These are phyloP conservation scores for Sporothrix pseudoabietina DNA, from an alignment of 2,329 filamentous ascomycete genomes.

Conservation along the genomic window DNA sequence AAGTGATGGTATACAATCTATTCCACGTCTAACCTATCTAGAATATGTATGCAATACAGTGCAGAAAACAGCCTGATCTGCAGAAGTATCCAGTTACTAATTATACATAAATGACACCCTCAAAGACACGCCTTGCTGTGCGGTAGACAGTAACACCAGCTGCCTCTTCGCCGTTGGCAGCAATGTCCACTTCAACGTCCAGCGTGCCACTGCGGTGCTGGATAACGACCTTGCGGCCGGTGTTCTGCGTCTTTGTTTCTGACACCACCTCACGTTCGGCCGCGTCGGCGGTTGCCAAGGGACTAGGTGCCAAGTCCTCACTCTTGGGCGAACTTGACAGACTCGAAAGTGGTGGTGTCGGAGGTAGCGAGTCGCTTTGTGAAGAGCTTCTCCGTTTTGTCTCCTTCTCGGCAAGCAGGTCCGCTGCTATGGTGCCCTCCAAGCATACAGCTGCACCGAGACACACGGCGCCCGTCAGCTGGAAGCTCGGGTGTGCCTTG, in stretches of 20 bases:
- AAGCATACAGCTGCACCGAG: constrained; percentile 50
- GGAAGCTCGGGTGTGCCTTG: constrained; percentile 54
- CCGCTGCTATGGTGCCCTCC: constrained; percentile 44
- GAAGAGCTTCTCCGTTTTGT: background rate
- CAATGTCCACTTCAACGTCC: constrained; percentile 36
- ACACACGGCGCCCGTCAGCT: constrained; percentile 55
- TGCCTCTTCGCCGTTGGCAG: constrained; percentile 34
- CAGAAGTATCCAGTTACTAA: background rate
- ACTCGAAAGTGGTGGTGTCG: constrained; percentile 5
- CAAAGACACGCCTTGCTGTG: constrained; percentile 42
- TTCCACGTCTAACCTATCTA: background rate
- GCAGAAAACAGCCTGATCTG: background rate
- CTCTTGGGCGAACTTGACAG: constrained; percentile 15
- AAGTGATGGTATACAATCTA: background rate
- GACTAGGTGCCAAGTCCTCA: background rate
- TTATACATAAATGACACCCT: constrained; percentile 36
- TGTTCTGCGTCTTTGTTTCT: background rate
- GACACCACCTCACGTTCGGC: background rate
- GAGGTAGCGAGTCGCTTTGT: background rate
- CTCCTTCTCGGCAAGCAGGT: background rate
- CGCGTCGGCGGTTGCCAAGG: background rate
- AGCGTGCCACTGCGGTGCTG: constrained; percentile 37
- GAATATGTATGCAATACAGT: background rate
- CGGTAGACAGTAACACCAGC: constrained; percentile 40
- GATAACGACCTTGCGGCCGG: constrained; percentile 34